Evolutionary conservation across 2,329 filamentous ascomycete genomes (phyloP).

Genomic region (Microcyclospora pomicola): DNA sequence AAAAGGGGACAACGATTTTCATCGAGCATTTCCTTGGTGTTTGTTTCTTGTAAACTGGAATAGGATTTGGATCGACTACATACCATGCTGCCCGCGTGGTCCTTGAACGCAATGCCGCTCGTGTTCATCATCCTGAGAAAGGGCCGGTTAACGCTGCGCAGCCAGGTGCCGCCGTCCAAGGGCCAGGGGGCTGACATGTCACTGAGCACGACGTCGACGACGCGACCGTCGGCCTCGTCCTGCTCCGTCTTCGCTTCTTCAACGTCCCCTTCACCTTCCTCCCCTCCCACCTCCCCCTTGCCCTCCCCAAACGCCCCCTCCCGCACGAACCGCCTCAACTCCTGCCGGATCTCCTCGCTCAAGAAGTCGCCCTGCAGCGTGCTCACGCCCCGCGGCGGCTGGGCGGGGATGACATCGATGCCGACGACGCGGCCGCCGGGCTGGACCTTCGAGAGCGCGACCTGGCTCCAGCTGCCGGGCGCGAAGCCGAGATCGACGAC

Average conservation of each 20-base stretch:
- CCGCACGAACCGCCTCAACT: slow-evolving; percentile 63
- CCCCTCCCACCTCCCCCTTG: slow-evolving; percentile 34
- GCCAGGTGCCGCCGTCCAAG: slow-evolving; percentile 62
- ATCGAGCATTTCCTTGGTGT: not conserved
- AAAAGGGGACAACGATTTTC: not conserved
- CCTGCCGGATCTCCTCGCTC: slow-evolving; percentile 54
- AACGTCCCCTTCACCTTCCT: slow-evolving; percentile 24
- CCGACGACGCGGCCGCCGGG: slow-evolving; percentile 66
- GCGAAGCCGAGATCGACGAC: slow-evolving; percentile 84
- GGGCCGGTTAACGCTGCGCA: slow-evolving; percentile 86
- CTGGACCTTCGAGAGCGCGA: slow-evolving; percentile 64
- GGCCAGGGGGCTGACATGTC: slow-evolving; percentile 99
- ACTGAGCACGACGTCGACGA: slow-evolving; percentile 86
- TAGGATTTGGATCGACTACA: too few relatives aligned
- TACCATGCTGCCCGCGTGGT: slow-evolving; percentile 93
- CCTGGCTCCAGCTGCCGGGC: slow-evolving; percentile 54
- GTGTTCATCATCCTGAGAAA: slow-evolving; percentile 99
- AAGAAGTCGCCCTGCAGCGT: slow-evolving; percentile 93
- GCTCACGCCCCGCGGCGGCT: slow-evolving; percentile 81
- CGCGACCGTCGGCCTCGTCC: slow-evolving; percentile 32
- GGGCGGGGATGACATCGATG: slow-evolving; percentile 85
- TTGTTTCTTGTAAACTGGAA: not conserved
- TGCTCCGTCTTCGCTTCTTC: slow-evolving; percentile 10
- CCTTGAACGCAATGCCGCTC: slow-evolving; percentile 70
- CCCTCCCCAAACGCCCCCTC: slow-evolving; percentile 29